Base-by-base conservation (phyloP, 108 stramenopile species). In the Stephanodiscus triporus region DNA sequence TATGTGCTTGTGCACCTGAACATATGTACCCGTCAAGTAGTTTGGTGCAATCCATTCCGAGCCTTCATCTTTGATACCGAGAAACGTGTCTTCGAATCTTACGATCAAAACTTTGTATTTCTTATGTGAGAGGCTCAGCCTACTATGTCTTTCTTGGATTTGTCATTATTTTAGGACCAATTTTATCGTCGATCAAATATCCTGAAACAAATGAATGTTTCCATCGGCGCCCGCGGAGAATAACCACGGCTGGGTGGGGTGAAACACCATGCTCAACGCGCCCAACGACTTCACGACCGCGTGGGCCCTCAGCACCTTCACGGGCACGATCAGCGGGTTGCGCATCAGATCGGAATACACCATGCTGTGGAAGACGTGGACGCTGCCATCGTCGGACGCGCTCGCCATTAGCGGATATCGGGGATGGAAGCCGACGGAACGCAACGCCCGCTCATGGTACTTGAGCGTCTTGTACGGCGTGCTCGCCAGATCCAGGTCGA, bases 181-280 rank as follows among this genome's bases (percentile, higher is more conserved):
- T 5, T 5, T 5, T 5, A 5, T 34, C 32, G 4, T 34, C 40
- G 40, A 6, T 51, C 51, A 51, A 51, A 97, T 88, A 82, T 99
- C 98, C 72, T 99, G 98, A 74, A 86, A 99, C 23, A 99, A 85
- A 51, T 95, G 87, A 53, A 98, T 94, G 14, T 71, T 71, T 9
- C 97, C 97, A 76, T 99, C 99, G 0, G 97, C 97, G 5, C 99
- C 98, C 37, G 76, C 95, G 0, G 97, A 95, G 83, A 99, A 98
- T 7, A 99, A 53, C 99, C 99, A 99, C n/a, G 99, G 99, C 82
- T 99, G 98, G 56, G 90, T 90, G 6, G 97, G 98, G 82, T 99
- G 98, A 68, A 97, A 99, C 20, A 84, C 85, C 29, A 92, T 63
- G 1, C 87, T 85, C 67, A 98, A 65, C 8, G 93, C 97, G 9